Evolutionary conservation across 441 rosid species (phyloP).

Genomic region (Rhodomyrtus psidioides): DNA sequence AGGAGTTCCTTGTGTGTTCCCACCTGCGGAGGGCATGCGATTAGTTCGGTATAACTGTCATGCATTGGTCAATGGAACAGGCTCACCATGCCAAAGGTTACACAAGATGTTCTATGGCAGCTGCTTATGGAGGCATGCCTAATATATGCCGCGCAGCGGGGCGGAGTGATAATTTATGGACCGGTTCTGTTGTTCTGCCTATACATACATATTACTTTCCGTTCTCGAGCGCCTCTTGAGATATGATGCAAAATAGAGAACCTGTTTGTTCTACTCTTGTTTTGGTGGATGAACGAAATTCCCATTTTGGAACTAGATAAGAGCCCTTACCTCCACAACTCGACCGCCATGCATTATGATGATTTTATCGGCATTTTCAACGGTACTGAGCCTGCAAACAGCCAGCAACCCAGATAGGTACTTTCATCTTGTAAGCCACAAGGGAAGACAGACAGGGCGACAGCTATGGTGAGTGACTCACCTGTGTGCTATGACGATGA

Average conservation of each 20-base stretch:
- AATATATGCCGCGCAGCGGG: neutral
- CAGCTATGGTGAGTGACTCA: neutral
- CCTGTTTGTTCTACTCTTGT: neutral
- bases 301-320: neutral
- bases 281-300: neutral
- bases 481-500: conserved; percentile 34
- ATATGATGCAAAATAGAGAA: neutral
- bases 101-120: neutral
- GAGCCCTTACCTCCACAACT: conserved; percentile 19
- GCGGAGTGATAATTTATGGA: neutral
- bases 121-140: neutral
- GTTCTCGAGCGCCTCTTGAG: neutral
- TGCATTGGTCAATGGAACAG: neutral
- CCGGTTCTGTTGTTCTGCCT: neutral
- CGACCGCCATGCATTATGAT: conserved; percentile 25
- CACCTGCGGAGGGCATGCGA: conserved; percentile 8
- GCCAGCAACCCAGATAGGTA: neutral
- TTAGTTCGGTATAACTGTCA: neutral
- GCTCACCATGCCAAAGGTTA: neutral
- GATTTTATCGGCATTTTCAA: conserved; percentile 19
- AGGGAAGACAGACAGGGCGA: neutral
- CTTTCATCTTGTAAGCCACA: neutral
- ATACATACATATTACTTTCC: neutral
- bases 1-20: conserved; percentile 29
- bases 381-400: conserved; percentile 20